A percentile compares a stretch with the other conserved stretches of the same genome.
These are phyloP conservation scores for Fusarium luffae DNA, from an alignment of 2,329 filamentous ascomycete genomes.

Conservation along the genomic window DNA sequence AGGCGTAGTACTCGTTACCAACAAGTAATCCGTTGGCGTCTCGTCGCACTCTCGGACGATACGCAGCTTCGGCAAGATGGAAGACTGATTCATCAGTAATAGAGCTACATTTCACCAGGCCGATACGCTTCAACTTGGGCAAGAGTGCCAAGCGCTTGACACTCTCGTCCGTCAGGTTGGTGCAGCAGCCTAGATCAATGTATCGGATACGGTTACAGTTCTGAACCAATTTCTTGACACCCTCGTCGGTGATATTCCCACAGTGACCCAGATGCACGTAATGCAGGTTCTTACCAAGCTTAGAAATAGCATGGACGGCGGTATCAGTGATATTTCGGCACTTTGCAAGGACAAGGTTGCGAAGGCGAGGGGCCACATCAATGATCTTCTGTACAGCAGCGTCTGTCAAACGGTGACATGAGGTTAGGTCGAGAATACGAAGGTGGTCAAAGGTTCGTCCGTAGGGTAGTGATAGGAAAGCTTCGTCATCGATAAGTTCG, in stretches of 20 bases:
- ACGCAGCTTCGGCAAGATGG: slow-evolving; percentile 79
- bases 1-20: slow-evolving; percentile 65
- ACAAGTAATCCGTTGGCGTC: slow-evolving; percentile 60
- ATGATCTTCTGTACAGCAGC: slow-evolving; percentile 90
- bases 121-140: slow-evolving; percentile 94
- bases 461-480: slow-evolving; percentile 81
- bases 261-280: slow-evolving; percentile 97
- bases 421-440: slow-evolving; percentile 92
- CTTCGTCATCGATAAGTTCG: slow-evolving; percentile 83
- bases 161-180: slow-evolving; percentile 86
- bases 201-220: slow-evolving; percentile 94
- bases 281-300: slow-evolving; percentile 93
- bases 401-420: slow-evolving; percentile 85
- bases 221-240: slow-evolving; percentile 85
- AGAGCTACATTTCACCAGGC: slow-evolving; percentile 89
- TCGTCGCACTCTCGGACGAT: slow-evolving; percentile 61
- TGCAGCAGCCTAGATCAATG: slow-evolving; percentile 97
- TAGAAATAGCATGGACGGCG: slow-evolving; percentile 87
- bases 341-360: slow-evolving; percentile 94
- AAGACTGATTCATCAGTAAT: slow-evolving; percentile 93
- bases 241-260: slow-evolving; percentile 87
- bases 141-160: slow-evolving; percentile 85
- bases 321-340: slow-evolving; percentile 92
- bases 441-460: slow-evolving; percentile 83
- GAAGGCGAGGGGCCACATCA: slow-evolving; percentile 82